A percentile compares a stretch with the other conserved stretches of the same genome.
These are phyloP conservation scores for Agrostemma githago DNA, from an alignment of 148 eudicot genomes.

Conservation along the genomic window DNA sequence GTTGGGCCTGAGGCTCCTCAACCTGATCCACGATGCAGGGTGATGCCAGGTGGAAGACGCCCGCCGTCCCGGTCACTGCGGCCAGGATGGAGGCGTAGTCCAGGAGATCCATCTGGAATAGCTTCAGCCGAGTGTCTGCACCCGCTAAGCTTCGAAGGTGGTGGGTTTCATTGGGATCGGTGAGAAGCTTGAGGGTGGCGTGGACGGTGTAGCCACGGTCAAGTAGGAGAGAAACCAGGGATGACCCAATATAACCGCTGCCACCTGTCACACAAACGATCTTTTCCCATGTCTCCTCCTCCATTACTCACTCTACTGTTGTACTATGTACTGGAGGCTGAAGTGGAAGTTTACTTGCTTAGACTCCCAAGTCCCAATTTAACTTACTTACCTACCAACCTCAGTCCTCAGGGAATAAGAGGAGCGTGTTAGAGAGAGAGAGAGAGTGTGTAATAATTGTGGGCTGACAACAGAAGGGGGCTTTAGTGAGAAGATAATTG, in stretches of 20 bases:
- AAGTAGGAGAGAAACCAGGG: slow-evolving; percentile 71
- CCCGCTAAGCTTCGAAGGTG: slow-evolving; percentile 63
- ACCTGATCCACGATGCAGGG: slow-evolving; percentile 41
- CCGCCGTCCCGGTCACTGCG: slow-evolving; percentile 46
- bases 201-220: slow-evolving; percentile 84
- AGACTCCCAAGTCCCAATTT: no score
- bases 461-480: no score
- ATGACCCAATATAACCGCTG: slow-evolving; percentile 90
- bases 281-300: slow-evolving; percentile 15
- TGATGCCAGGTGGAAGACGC: slow-evolving; percentile 86
- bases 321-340: no score
- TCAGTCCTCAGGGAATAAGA: no score
- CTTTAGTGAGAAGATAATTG: no score
- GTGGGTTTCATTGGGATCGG: slow-evolving; percentile 58
- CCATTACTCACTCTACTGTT: neutral
- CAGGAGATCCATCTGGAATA: slow-evolving; percentile 80
- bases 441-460: no score
- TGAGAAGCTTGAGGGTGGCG: slow-evolving; percentile 73
- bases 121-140: slow-evolving; percentile 45
- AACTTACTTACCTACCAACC: no score
- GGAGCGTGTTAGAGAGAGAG: no score
- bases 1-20: slow-evolving; percentile 28
- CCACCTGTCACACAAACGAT: slow-evolving; percentile 85
- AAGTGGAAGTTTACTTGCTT: no score
- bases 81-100: slow-evolving; percentile 59